A percentile compares a stretch with the other conserved stretches of the same genome.
Evolutionary conservation across 306 rosid genomes (phyloP).

Genomic region (Alnus glutinosa): DNA sequence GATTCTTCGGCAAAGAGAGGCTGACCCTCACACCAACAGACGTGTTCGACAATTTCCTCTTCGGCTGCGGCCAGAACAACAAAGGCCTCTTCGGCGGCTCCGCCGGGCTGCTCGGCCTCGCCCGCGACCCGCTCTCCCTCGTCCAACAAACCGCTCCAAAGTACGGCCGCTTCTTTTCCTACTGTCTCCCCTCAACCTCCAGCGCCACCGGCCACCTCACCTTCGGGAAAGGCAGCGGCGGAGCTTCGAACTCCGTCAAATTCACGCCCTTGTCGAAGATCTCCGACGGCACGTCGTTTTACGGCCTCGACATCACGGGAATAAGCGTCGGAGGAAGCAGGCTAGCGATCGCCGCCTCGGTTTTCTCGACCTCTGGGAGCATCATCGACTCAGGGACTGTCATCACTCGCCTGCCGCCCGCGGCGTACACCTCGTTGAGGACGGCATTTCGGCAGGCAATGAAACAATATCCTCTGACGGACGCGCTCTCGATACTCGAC

Average conservation of each 20-base stretch:
- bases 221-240: conserved; percentile 31
- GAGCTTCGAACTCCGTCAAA: conserved; percentile 11
- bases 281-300: conserved; percentile 34
- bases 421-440: conserved; percentile 47
- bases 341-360: conserved; percentile 37
- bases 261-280: conserved; percentile 53
- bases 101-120: conserved; percentile 79
- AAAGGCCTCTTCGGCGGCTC: conserved; percentile 54
- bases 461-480: conserved; percentile 40
- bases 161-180: conserved; percentile 58
- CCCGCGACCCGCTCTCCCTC: conserved; percentile 60
- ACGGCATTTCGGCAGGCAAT: conserved; percentile 41
- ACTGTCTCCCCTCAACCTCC: conserved; percentile 65
- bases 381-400: conserved; percentile 85
- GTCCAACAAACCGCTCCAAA: conserved; percentile 62
- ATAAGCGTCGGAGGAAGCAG: conserved; percentile 41
- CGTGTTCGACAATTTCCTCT: conserved; percentile 35
- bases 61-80: conserved; percentile 81
- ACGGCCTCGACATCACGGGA: conserved; percentile 45
- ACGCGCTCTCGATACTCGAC: conserved; percentile 46
- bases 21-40: conserved; percentile 34
- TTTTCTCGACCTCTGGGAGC: conserved; percentile 47
- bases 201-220: conserved; percentile 53
- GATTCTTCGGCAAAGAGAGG: conserved; percentile 53
- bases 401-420: conserved; percentile 58